Percentiles rank a stretch among this genome's conserved stretches.
phyloP scores from a whole-genome alignment of 2,329 filamentous ascomycete species.

The Cladophialophora chaetospira region DNA sequence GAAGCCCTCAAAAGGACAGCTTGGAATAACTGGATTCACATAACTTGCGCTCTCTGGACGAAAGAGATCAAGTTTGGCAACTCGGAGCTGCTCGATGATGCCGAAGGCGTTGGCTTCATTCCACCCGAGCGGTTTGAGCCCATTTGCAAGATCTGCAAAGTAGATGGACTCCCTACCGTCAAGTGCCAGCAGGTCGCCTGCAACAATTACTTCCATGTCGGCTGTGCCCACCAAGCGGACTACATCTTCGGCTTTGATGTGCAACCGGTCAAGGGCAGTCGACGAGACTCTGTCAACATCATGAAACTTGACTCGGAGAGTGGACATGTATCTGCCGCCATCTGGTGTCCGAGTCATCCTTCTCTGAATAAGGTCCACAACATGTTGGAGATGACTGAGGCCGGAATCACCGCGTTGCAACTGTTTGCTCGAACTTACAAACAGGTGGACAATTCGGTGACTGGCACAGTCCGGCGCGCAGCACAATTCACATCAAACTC shows the following conservation, averaged over 20 bases:
- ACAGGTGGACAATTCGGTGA: slow-evolving; percentile 86
- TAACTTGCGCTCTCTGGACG: slow-evolving; percentile 88
- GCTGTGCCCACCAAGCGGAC: slow-evolving; percentile 81
- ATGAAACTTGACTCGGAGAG: slow-evolving; percentile 79
- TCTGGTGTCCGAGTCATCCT: slow-evolving; percentile 88
- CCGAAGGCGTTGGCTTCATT: slow-evolving; percentile 87
- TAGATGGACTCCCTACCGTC: slow-evolving; percentile 70
- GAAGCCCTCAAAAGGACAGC: slow-evolving; percentile 92
- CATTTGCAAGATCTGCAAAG: slow-evolving; percentile 81
- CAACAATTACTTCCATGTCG: slow-evolving; percentile 71
- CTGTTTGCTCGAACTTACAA: slow-evolving; percentile 89
- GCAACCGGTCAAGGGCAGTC: slow-evolving; percentile 82
- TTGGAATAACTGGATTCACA: slow-evolving; percentile 98
- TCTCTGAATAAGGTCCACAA: slow-evolving; percentile 67
- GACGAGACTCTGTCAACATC: slow-evolving; percentile 76
- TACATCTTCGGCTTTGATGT: slow-evolving; percentile 90
- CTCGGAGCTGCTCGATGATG: slow-evolving; percentile 76
- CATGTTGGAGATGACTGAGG: slow-evolving; percentile 73
- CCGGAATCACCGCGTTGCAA: slow-evolving; percentile 78
- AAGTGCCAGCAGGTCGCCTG: slow-evolving; percentile 66
- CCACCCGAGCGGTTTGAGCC: slow-evolving; percentile 72
- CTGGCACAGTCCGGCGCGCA: slow-evolving; percentile 90
- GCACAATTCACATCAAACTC: slow-evolving; percentile 60
- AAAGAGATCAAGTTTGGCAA: slow-evolving; percentile 92
- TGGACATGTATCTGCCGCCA: slow-evolving; percentile 77